Evolutionary conservation across 164 flowering plant species (phyloP).

Genomic region (Saururus chinensis): DNA sequence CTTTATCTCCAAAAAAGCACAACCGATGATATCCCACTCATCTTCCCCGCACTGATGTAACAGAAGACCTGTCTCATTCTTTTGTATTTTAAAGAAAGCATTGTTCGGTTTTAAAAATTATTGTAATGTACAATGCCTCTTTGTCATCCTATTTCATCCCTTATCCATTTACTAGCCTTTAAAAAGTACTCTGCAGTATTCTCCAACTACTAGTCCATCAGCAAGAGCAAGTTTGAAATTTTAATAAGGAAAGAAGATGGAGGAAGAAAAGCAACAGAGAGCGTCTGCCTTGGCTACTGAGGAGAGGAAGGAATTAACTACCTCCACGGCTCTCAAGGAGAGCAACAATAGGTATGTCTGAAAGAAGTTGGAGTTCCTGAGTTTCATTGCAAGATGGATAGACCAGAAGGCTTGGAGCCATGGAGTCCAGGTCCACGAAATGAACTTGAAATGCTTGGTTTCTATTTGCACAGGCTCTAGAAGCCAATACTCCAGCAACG

Average conservation of each 20-base stretch:
- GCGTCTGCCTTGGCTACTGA: neutral
- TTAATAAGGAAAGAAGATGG: slow-evolving; percentile 2
- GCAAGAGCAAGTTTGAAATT: neutral
- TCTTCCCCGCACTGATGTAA: neutral
- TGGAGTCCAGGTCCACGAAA: slow-evolving; percentile 8
- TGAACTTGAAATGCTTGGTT: slow-evolving; percentile 7
- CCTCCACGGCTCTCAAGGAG: neutral
- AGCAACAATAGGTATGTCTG: neutral
- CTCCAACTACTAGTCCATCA: neutral
- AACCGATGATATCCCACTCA: neutral
- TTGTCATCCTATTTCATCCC: neutral
- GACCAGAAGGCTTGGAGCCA: neutral
- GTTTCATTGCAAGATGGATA: neutral
- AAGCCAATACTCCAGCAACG: no score
- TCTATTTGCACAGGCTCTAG: slow-evolving; percentile 4
- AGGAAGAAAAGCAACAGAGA: neutral
- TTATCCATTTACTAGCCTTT: neutral
- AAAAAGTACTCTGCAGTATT: neutral
- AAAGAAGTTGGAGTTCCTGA: neutral
- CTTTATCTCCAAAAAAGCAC: neutral
- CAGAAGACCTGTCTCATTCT: neutral
- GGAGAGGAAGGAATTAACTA: neutral
- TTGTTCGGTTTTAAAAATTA: no score
- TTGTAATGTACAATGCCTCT: no score
- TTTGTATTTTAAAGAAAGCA: neutral